These are phyloP conservation scores for Apocynum venetum DNA, from an alignment of 257 asterid species.

Conservation along the genomic window DNA sequence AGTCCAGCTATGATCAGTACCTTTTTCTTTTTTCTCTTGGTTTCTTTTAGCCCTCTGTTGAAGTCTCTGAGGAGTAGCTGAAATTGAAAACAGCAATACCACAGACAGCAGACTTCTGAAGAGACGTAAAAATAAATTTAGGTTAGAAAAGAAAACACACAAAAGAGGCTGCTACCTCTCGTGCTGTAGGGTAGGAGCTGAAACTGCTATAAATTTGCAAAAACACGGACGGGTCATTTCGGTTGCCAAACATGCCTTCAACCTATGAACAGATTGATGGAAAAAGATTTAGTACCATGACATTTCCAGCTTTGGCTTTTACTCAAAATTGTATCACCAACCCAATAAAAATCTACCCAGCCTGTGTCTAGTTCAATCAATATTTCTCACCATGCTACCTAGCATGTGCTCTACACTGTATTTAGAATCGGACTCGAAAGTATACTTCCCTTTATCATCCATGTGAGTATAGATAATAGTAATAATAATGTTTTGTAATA, in stretches of 20 bases:
- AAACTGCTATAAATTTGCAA: background rate
- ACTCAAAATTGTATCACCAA: background rate
- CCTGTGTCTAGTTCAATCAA: slow-evolving; percentile 1
- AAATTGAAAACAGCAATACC: slow-evolving; percentile 1
- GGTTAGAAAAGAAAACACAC: background rate
- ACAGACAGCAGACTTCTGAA: background rate
- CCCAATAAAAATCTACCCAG: background rate
- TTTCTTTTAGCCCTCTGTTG: background rate
- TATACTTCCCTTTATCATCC: background rate
- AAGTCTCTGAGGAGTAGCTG: slow-evolving; percentile 2
- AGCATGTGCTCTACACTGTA: too few species aligned
- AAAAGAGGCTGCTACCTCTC: background rate
- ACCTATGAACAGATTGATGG: background rate
- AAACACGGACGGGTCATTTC: slow-evolving; percentile 4
- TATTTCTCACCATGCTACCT: too few species aligned
- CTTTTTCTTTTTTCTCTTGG: too few species aligned
- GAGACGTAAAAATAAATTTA: slow-evolving; percentile 1
- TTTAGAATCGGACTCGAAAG: background rate
- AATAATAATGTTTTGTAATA: too few species aligned
- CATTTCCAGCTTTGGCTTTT: background rate
- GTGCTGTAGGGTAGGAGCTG: background rate
- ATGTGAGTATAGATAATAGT: background rate
- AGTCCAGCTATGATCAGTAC: background rate
- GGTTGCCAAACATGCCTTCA: background rate
- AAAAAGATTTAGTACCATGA: background rate